Evolutionary conservation across 306 rosid species (phyloP), one percentile per base, ranked within the genome.

Genomic region (Neltuma alba): DNA sequence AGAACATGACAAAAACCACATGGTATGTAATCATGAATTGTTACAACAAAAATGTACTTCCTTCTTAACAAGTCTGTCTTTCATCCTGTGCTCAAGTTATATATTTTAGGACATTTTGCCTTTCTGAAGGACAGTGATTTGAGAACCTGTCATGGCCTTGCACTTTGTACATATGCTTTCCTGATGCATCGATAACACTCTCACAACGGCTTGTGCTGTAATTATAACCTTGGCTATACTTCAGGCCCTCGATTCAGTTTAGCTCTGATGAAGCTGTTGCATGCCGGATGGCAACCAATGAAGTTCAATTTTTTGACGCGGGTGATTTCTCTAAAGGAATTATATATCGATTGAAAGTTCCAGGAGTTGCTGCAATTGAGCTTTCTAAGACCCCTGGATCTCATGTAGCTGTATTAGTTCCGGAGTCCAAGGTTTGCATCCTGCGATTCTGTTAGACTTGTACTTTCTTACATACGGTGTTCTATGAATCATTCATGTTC

Each of bases 371-470:
- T 81, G 93, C 92, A 33, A 41, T 87, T 42, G 95, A 92, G 85
- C 97, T 94, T 84, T 88, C 99, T n/a, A 88, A 80, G 83, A 28
- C 83, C 40, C 97, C 97, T 67, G 97, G 91, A 41, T 85, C 97
- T 80, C 92, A 91, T 85, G 88, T 92, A 64, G 99, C 99, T 34
- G 92, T 93, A 62, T 94, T 83, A 89, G 91, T 94, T 81, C 97
- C 97, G 20, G 97, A 92, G 83, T 84, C 98, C 67, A 92, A 92
- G 97, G 97, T 94, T 72, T 80, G 78, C 47, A 30, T 64, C 66
- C 63, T 63, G 20, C 31, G 23, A 64, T 38, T 40, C 55, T 68
- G 44, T 83, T 72, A 40, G 48, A 76, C 68, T 68, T 27, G 20
- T 27, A 61, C 5, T 28, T 14, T 74, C 10, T 76, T 15, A 57